Conservation (phyloP, 805 yeast species). For the Candida rishiriensis region DNA sequence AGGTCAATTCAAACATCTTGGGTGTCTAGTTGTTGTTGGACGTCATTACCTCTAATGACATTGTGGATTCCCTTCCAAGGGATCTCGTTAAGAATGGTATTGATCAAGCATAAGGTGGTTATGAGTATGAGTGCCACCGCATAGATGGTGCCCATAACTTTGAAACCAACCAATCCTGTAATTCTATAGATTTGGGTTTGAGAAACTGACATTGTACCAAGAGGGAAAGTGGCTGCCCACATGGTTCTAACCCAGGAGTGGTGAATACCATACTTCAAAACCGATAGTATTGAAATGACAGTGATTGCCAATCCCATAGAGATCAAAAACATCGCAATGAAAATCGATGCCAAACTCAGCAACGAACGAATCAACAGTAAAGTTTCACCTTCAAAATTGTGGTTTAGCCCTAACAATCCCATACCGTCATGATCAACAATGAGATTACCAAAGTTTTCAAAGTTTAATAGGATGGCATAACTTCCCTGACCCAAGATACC, state of each 20-base stretch:
- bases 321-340: constrained; percentile 25
- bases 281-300: constrained; percentile 35
- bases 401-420: constrained; percentile 8
- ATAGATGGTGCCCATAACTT: constrained; percentile 59
- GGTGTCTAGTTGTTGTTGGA: not conserved
- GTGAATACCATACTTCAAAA: constrained; percentile 30
- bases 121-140: constrained; percentile 47
- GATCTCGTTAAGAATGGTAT: constrained; percentile 28
- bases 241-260: constrained; percentile 44
- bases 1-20: not conserved
- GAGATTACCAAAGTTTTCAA: constrained; percentile 14
- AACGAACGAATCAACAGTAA: constrained; percentile 4
- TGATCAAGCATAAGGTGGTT: constrained; percentile 38
- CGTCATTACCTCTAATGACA: constrained; percentile 1
- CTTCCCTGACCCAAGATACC: constrained; percentile 89
- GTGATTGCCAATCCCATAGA: constrained; percentile 36
- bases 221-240: constrained; percentile 90
- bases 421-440: constrained; percentile 9
- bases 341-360: constrained; percentile 14
- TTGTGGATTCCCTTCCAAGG: constrained; percentile 19
- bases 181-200: constrained; percentile 45
- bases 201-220: constrained; percentile 75
- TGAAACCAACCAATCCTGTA: constrained; percentile 52
- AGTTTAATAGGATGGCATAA: constrained; percentile 47
- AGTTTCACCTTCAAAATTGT: constrained; percentile 3